Evolutionary conservation across 2,329 filamentous ascomycete species (phyloP).

Genomic region (Amylocarpus encephaloides): DNA sequence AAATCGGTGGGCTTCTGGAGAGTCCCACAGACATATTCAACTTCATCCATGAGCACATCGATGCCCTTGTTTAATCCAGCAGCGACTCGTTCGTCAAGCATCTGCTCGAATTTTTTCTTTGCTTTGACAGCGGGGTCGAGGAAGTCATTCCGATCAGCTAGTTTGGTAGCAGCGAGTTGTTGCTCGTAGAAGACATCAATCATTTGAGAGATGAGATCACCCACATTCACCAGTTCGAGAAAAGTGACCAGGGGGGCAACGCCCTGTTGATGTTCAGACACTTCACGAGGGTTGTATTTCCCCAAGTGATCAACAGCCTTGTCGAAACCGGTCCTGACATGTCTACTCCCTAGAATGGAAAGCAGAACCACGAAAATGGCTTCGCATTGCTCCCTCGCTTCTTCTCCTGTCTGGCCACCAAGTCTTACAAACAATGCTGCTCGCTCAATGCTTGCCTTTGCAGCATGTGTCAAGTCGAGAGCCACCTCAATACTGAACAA

Average conservation of each 20-base stretch:
- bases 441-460: conserved; percentile 81
- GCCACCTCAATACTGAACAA: conserved; percentile 96
- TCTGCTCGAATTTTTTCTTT: conserved; percentile 98
- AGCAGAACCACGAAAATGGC: conserved; percentile 81
- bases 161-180: conserved; percentile 74
- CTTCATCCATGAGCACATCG: conserved; percentile 96
- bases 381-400: conserved; percentile 82
- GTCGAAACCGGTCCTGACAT: conserved; percentile 90
- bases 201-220: conserved; percentile 97
- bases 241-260: conserved; percentile 93
- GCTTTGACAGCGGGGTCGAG: conserved; percentile 84
- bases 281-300: conserved; percentile 82
- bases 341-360: conserved; percentile 74
- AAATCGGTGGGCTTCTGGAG: conserved; percentile 84
- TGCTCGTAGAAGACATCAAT: conserved; percentile 98
- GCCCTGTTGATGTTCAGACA: conserved; percentile 60
- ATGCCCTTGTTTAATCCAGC: conserved; percentile 96
- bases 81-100: conserved; percentile 94
- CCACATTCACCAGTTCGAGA: conserved; percentile 94
- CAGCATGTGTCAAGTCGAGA: conserved; percentile 78
- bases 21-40: conserved; percentile 89
- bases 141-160: conserved; percentile 91
- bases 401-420: conserved; percentile 71
- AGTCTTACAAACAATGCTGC: conserved; percentile 76
- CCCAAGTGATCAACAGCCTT: conserved; percentile 88